Base-by-base conservation (phyloP, 768 basidiomycete species). In the Boletus reticulatus region DNA sequence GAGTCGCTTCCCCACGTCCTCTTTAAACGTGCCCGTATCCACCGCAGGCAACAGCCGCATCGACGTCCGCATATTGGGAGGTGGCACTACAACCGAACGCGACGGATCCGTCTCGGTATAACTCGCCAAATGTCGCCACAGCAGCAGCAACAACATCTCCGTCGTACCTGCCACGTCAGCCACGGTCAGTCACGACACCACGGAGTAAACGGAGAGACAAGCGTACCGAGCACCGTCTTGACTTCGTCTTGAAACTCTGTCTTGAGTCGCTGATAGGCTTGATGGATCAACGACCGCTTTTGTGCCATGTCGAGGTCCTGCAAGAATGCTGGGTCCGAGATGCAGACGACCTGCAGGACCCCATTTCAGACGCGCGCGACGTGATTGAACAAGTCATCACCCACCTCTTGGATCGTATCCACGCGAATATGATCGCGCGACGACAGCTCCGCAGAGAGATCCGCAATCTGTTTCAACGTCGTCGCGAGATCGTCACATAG, bases 91-190 rank as follows among this genome's bases (percentile, higher is more conserved):
- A 11, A 27, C 50, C 13, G 48, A 34, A 29, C 41, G 53, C 22
- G 62, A 48, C 1, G 48, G 10, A 67, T 75, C 46, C 61, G 73
- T 61, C 68, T 70, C 64, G 38, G 77, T 68, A 69, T 88, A 94
- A 65, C 85, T 84, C 14, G 81, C 77, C 29, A 92, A 65, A 63
- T 95, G 94, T 16, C 91, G 80, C 88, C 89, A 92, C 11, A 92
- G 73, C 19, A 94, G 77, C 17, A 94, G 76, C 10, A 94, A 76
- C 6, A 89, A 68, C 83, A 93, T 88, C 70, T 95, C 94, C 48
- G 84, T 72, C 16, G 86, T 82, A 53, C 80, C 89, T 89, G 20
- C 2, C 4, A 14, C 6, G 24, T 44, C 43, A 36, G 16, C 36
- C 36, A 4, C 14, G 12, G 36, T 36, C 16, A 36, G 36, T 9